Evolutionary conservation across 495 filamentous ascomycete genomes (phyloP).

Genomic region (Geoglossum glabrum): DNA sequence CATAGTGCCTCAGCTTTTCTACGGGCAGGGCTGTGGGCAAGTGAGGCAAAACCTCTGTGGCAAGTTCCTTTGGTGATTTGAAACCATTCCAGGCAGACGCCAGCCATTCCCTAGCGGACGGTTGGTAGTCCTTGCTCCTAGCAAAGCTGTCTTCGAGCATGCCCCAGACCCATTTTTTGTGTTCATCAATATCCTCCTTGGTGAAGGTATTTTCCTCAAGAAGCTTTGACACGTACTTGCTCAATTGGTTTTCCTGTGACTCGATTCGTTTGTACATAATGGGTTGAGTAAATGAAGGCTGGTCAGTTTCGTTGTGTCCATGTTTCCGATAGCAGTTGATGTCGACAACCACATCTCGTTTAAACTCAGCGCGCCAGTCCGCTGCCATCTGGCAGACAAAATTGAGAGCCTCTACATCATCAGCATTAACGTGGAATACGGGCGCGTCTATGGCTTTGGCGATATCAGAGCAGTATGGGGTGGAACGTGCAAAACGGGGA

Average conservation of each 20-base stretch:
- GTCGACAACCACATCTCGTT: constrained; percentile 91
- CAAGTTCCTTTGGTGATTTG: constrained; percentile 95
- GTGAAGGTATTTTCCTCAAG: constrained; percentile 83
- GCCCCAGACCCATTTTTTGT: constrained; percentile 98
- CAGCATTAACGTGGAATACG: constrained; percentile 96
- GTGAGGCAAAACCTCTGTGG: constrained; percentile 85
- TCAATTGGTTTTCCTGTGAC: constrained; percentile 55
- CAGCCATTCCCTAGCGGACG: constrained; percentile 91
- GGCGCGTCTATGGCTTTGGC: constrained; percentile 96
- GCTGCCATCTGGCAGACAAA: constrained; percentile 93
- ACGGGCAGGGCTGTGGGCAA: constrained; percentile 60
- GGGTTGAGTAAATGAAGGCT: constrained; percentile 98
- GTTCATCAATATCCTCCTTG: constrained; percentile 93
- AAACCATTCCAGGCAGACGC: constrained; percentile 98
- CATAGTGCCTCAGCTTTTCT: constrained; percentile 58
- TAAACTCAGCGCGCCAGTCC: constrained; percentile 96
- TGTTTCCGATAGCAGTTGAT: constrained; percentile 98
- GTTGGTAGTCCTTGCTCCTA: constrained; percentile 92
- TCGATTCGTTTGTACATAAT: constrained; percentile 97
- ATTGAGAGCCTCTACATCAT: constrained; percentile 95
- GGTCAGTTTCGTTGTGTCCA: constrained; percentile 98
- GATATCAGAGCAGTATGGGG: constrained; percentile 96
- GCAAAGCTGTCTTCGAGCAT: constrained; percentile 96
- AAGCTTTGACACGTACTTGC: constrained; percentile 76
- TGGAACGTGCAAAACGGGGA: constrained; percentile 88